phyloP scores from a whole-genome alignment of 768 basidiomycete species.

The Crucibulum laeve region DNA sequence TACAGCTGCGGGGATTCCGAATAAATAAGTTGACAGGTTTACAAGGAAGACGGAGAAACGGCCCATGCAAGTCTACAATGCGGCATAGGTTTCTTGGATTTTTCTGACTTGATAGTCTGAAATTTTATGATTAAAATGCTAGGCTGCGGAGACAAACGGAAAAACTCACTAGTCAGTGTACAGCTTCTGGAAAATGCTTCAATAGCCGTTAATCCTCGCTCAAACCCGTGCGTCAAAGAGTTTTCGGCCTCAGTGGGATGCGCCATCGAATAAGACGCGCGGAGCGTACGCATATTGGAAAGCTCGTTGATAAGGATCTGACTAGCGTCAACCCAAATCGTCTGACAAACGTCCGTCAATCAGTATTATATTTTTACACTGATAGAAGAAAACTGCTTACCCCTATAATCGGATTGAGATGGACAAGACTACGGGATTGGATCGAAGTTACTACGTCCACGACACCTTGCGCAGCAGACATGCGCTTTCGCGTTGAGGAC shows the following conservation, averaged over 20 bases:
- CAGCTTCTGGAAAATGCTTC: neutral
- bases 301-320: constrained; percentile 19
- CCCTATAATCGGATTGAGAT: constrained; percentile 24
- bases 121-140: neutral
- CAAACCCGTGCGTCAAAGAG: too few relatives aligned
- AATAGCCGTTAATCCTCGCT: too few relatives aligned
- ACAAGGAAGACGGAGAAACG: too few relatives aligned
- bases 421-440: constrained; percentile 9
- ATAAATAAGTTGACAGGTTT: too few relatives aligned
- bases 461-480: constrained; percentile 14
- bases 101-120: neutral
- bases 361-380: neutral
- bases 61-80: too few relatives aligned
- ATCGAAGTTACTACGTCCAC: constrained; percentile 15
- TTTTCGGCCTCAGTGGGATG: neutral
- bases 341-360: constrained; percentile 7
- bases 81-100: neutral
- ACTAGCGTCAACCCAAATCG: constrained; percentile 19
- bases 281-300: too few relatives aligned
- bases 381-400: constrained; percentile 12
- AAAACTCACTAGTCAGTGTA: neutral
- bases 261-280: neutral
- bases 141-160: neutral
- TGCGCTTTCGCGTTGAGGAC: constrained; percentile 13
- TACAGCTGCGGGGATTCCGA: too few relatives aligned